A percentile compares a stretch with the other conserved stretches of the same genome.
These are phyloP conservation scores for Panellus pusillus DNA, from an alignment of 768 basidiomycete genomes.

Conservation along the genomic window DNA sequence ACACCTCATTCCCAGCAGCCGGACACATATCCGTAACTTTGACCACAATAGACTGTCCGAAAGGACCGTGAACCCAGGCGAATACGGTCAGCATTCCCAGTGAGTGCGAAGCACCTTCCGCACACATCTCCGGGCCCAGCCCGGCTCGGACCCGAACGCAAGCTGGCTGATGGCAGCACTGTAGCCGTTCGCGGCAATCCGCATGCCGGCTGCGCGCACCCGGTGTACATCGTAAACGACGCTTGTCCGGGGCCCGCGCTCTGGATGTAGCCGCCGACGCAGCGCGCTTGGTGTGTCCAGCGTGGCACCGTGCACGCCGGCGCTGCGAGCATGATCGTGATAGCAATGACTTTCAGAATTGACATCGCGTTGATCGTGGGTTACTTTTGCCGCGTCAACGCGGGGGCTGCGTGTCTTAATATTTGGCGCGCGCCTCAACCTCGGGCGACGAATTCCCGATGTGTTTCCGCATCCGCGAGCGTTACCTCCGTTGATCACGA, in stretches of 20 bases:
- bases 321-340: slow-evolving; percentile 1
- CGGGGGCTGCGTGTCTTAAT: slow-evolving; percentile 6
- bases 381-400: background rate
- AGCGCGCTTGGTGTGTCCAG: slow-evolving; percentile 2
- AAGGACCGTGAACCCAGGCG: slow-evolving; percentile 48
- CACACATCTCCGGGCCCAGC: slow-evolving; percentile 60
- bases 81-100: slow-evolving; percentile 50
- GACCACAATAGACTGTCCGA: slow-evolving; percentile 50
- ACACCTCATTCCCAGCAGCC: slow-evolving; percentile 42
- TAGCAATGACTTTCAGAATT: background rate
- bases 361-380: background rate
- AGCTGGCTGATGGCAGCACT: slow-evolving; percentile 61
- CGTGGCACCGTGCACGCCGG: background rate
- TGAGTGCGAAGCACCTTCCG: slow-evolving; percentile 59
- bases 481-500: background rate
- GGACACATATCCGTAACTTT: slow-evolving; percentile 53
- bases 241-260: slow-evolving; percentile 45
- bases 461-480: slow-evolving; percentile 7
- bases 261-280: slow-evolving; percentile 55
- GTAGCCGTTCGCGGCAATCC: slow-evolving; percentile 46
- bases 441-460: slow-evolving; percentile 12
- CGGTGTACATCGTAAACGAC: slow-evolving; percentile 59
- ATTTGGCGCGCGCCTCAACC: slow-evolving; percentile 15
- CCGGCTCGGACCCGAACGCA: slow-evolving; percentile 51
- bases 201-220: slow-evolving; percentile 51